Percentiles rank a stretch among this genome's conserved stretches.
Conservation (phyloP, 2,329 filamentous ascomycete species). For the Whalleya microplaca region DNA sequence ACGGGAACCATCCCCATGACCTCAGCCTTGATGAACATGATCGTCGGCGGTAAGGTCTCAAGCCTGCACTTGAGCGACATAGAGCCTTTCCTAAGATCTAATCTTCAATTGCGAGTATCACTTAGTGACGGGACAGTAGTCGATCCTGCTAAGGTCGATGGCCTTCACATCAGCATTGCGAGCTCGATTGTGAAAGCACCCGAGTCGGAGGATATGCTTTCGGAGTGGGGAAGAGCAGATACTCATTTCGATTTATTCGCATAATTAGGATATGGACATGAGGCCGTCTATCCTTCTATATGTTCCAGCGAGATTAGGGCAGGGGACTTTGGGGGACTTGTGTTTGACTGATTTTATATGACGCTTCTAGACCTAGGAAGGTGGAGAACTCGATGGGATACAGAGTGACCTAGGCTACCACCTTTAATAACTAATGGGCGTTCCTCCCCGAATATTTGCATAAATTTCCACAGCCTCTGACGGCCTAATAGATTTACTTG, state of each 20-base stretch:
- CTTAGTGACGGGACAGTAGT: constrained; percentile 35
- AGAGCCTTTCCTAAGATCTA: constrained; percentile 45
- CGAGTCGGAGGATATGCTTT: constrained; percentile 38
- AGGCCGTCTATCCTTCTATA: constrained; percentile 7
- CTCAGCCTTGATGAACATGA: constrained; percentile 48
- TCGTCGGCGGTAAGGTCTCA: constrained; percentile 41
- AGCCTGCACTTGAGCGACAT: constrained; percentile 43
- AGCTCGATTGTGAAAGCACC: constrained; percentile 44
- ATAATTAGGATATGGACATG: constrained; percentile 16
- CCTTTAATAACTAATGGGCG: constrained; percentile 20
- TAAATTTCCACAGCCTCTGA: too few species aligned
- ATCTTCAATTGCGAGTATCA: constrained; percentile 42
- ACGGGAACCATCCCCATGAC: constrained; percentile 58
- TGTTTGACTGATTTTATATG: constrained; percentile 24
- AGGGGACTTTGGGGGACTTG: constrained; percentile 14
- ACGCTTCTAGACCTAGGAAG: constrained; percentile 13
- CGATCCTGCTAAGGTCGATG: constrained; percentile 34
- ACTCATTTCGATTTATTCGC: constrained; percentile 35
- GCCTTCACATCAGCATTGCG: constrained; percentile 42
- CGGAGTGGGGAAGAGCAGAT: constrained; percentile 41
- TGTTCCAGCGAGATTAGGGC: constrained; percentile 1
- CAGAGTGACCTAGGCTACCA: constrained; percentile 8
- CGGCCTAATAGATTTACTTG: too few species aligned
- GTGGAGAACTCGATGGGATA: constrained; percentile 15
- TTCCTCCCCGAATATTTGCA: not conserved